Conservation (phyloP, 2,329 filamentous ascomycete species). For the Pseudodiploospora longispora region DNA sequence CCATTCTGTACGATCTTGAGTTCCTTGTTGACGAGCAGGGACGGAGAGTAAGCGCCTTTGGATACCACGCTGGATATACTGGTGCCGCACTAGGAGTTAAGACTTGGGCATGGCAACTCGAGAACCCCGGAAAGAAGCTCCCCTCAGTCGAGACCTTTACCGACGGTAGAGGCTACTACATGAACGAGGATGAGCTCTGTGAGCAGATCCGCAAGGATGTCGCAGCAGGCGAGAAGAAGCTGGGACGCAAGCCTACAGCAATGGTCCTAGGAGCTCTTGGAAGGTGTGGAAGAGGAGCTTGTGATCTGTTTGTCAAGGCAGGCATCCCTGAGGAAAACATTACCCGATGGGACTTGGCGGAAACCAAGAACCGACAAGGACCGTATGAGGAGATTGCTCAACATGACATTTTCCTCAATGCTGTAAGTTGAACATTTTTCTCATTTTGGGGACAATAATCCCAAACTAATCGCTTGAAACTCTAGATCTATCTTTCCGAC, state of each 20-base stretch:
- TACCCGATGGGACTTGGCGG: constrained; percentile 59
- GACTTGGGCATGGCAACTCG: constrained; percentile 77
- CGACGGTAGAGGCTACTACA: constrained; percentile 54
- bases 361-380: constrained; percentile 59
- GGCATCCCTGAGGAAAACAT: constrained; percentile 48
- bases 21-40: constrained; percentile 70
- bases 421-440: constrained; percentile 15
- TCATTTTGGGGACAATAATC: background rate
- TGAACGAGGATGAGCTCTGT: constrained; percentile 58
- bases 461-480: constrained; percentile 1
- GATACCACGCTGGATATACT: constrained; percentile 69
- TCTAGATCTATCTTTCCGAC: constrained; percentile 71
- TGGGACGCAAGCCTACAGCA: constrained; percentile 62
- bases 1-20: constrained; percentile 68
- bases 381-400: constrained; percentile 74
- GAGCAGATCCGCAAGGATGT: constrained; percentile 30
- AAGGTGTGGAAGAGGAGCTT: constrained; percentile 76
- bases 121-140: constrained; percentile 59
- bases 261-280: constrained; percentile 81
- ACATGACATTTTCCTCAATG: constrained; percentile 70
- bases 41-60: constrained; percentile 63
- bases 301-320: constrained; percentile 68
- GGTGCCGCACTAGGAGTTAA: constrained; percentile 66
- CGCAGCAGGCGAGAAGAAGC: constrained; percentile 61
- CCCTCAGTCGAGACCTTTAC: constrained; percentile 33